These are phyloP conservation scores for Alternaria ventricosa DNA, from an alignment of 2,329 filamentous ascomycete genomes.

Conservation along the genomic window DNA sequence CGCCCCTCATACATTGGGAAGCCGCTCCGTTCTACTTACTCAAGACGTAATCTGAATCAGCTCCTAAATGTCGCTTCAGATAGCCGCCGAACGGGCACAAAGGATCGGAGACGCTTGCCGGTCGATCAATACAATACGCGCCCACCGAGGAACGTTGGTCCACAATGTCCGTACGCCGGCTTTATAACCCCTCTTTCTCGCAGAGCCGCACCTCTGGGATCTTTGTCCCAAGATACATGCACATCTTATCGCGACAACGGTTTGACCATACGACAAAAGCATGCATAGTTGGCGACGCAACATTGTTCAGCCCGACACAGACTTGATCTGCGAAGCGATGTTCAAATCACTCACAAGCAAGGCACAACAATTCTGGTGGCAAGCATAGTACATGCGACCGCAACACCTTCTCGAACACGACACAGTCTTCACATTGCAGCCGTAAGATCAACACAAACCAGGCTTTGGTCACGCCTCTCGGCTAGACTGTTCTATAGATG, in stretches of 20 bases:
- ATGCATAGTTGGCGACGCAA: neutral
- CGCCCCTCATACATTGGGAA: neutral
- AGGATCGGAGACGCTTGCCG: constrained; percentile 1
- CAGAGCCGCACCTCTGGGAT: constrained; percentile 28
- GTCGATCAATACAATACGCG: constrained; percentile 17
- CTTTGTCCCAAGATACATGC: constrained; percentile 14
- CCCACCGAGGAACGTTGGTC: constrained; percentile 6
- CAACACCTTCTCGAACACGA: neutral
- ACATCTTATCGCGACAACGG: constrained; percentile 8
- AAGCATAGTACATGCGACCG: neutral
- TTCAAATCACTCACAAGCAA: neutral
- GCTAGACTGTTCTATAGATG: constrained; percentile 8
- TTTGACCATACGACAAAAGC: constrained; percentile 3
- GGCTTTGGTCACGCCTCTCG: constrained; percentile 3
- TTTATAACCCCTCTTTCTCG: constrained; percentile 24
- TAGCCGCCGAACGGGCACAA: constrained; percentile 5
- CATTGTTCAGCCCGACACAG: neutral
- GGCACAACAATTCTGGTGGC: neutral
- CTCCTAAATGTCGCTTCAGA: constrained; percentile 9
- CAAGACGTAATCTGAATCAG: neutral
- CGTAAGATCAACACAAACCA: neutral
- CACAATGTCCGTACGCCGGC: constrained; percentile 16
- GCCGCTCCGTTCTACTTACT: neutral
- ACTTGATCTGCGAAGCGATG: neutral
- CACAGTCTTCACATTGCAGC: neutral